Evolutionary conservation across 352 stramenopile genomes (phyloP).

Genomic region (Pythium scleroteichum): DNA sequence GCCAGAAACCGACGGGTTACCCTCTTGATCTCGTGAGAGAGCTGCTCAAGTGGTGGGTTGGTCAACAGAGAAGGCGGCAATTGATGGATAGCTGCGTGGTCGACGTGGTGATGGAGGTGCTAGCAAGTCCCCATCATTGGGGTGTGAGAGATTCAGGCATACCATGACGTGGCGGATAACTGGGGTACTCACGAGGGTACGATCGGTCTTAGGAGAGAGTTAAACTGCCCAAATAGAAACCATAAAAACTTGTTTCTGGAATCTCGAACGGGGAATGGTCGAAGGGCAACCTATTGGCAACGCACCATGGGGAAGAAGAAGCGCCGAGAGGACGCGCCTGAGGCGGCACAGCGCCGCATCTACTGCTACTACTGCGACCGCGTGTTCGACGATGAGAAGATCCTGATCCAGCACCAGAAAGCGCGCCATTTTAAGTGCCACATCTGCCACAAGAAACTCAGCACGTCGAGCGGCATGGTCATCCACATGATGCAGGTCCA

Average conservation of each 20-base stretch:
- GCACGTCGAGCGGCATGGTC: slow-evolving; percentile 85
- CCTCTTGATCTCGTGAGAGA: too few species aligned
- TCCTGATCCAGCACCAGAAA: slow-evolving; percentile 93
- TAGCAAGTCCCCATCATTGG: too few species aligned
- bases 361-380: slow-evolving; percentile 94
- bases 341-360: slow-evolving; percentile 57
- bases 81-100: background rate
- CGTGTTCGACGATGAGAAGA: slow-evolving; percentile 91
- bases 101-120: too few species aligned
- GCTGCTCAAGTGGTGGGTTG: too few species aligned
- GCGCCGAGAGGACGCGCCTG: slow-evolving; percentile 58
- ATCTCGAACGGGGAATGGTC: background rate
- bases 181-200: background rate
- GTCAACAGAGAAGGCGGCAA: too few species aligned
- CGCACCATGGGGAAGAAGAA: slow-evolving; percentile 83
- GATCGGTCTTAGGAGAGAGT: slow-evolving; percentile 3
- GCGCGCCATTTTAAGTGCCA: slow-evolving; percentile 92
- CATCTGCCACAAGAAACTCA: slow-evolving; percentile 91
- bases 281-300: slow-evolving; percentile 2
- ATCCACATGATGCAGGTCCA: slow-evolving; percentile 90
- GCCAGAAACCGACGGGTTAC: background rate
- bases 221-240: slow-evolving; percentile 15
- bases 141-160: too few species aligned
- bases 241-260: slow-evolving; percentile 17
- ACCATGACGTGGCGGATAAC: too few species aligned